phyloP scores from a whole-genome alignment of 768 basidiomycete genomes.

The Boletus edulis region DNA sequence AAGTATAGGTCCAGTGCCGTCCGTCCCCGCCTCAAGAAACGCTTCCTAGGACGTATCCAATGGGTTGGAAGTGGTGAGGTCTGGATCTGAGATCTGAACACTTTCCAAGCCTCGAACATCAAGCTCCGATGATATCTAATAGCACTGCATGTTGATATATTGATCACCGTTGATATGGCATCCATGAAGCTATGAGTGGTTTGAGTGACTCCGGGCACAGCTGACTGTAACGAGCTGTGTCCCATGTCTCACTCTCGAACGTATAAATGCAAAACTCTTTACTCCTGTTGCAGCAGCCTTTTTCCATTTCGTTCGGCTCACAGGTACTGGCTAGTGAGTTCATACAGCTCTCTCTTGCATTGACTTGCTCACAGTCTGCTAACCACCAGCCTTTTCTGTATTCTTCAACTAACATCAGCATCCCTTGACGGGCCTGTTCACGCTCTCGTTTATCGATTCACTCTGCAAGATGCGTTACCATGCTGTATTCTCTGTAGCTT shows the following conservation, averaged over 20 bases:
- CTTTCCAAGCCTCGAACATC: too few relatives aligned
- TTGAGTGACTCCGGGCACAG: not conserved
- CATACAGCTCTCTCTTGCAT: not conserved
- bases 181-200: not conserved
- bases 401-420: slow-evolving; percentile 10
- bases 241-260: not conserved
- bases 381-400: slow-evolving; percentile 12
- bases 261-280: not conserved
- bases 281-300: slow-evolving; percentile 5
- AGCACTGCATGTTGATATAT: not conserved
- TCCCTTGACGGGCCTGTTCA: slow-evolving; percentile 12
- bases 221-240: not conserved
- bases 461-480: slow-evolving; percentile 12
- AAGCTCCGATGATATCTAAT: too few relatives aligned
- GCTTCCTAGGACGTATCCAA: too few relatives aligned
- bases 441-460: slow-evolving; percentile 4
- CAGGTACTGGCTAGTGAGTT: slow-evolving; percentile 23
- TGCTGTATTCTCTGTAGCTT: slow-evolving; percentile 2
- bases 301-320: slow-evolving; percentile 17
- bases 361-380: not conserved
- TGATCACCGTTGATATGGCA: not conserved
- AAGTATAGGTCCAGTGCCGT: too few relatives aligned
- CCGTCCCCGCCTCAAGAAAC: too few relatives aligned
- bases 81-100: too few relatives aligned
- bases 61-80: too few relatives aligned